Conservation (phyloP, 148 eudicot species). For the Vaccinium darrowii region DNA sequence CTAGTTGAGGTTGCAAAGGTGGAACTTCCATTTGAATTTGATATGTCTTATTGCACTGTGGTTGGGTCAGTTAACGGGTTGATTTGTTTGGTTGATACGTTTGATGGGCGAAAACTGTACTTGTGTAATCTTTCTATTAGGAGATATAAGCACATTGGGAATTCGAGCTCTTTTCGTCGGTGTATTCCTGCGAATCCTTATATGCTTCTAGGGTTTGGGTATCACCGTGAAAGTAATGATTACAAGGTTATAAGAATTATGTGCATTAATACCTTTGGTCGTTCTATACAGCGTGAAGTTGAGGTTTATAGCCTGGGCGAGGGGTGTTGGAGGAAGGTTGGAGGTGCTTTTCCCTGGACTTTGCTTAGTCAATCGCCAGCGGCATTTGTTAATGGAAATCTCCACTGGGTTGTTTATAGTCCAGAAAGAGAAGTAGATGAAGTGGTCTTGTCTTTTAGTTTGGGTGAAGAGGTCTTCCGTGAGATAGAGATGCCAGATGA, state of each 20-base stretch:
- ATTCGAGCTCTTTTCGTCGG: not conserved
- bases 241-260: slow-evolving; percentile 23
- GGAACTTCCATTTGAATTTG: slow-evolving; percentile 6
- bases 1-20: not conserved
- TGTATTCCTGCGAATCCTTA: not conserved
- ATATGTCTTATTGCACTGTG: not conserved
- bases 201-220: slow-evolving; percentile 8
- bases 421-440: not conserved
- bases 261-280: not conserved
- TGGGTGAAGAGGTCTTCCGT: not conserved
- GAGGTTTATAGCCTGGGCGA: slow-evolving; percentile 18
- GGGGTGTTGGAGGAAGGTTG: slow-evolving; percentile 15
- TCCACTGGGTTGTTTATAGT: not conserved
- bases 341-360: not conserved
- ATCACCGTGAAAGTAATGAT: slow-evolving; percentile 2
- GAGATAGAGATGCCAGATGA: not conserved
- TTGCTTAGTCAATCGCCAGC: not conserved
- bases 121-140: slow-evolving; percentile 15
- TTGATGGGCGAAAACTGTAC: not conserved
- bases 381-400: not conserved
- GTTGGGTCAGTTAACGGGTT: not conserved
- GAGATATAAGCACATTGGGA: slow-evolving; percentile 1
- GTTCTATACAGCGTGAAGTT: slow-evolving; percentile 13
- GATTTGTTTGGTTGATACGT: slow-evolving; percentile 2
- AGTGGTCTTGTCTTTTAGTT: slow-evolving; percentile 8